Percentiles rank a stretch among this genome's conserved stretches.
Conservation (phyloP, 1,139 yeast genomes). For the Suhomyces panamericanus region DNA sequence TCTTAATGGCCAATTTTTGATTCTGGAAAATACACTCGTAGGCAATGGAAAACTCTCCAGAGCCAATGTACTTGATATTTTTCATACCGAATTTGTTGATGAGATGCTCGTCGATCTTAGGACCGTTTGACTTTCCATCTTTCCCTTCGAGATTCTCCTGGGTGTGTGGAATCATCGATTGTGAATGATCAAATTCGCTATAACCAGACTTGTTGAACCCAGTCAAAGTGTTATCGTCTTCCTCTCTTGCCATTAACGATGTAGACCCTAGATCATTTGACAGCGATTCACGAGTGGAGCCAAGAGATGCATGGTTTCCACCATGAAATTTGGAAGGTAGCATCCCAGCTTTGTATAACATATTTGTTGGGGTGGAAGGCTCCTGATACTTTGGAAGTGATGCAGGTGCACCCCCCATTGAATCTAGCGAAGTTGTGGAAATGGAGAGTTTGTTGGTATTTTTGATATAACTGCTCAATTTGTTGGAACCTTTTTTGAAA, state of each 20-base stretch:
- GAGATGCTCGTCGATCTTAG: conserved; percentile 57
- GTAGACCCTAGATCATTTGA: conserved; percentile 1
- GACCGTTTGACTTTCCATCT: conserved; percentile 5
- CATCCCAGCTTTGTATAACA: conserved; percentile 13
- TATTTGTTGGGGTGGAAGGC: conserved; percentile 35
- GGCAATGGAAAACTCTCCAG: conserved; percentile 88
- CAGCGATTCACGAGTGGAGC: conserved; percentile 1
- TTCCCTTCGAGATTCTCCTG: conserved; percentile 7
- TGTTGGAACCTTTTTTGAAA: conserved; percentile 14
- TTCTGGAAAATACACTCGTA: conserved; percentile 70
- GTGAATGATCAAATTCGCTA: conserved; percentile 1
- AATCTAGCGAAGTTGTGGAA: conserved; percentile 10
- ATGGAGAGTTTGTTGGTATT: conserved; percentile 13
- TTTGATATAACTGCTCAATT: conserved; percentile 9
- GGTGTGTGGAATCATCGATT: conserved; percentile 5
- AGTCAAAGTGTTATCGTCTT: conserved; percentile 14
- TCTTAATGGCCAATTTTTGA: conserved; percentile 79
- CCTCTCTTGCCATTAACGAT: conserved; percentile 4
- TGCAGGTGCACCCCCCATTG: neutral
- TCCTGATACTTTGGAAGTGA: conserved; percentile 15
- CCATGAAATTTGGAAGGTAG: conserved; percentile 14
- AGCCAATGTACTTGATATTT: conserved; percentile 69
- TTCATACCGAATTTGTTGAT: conserved; percentile 63
- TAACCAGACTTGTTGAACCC: conserved; percentile 7
- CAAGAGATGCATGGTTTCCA: conserved; percentile 16